A percentile compares a stretch with the other conserved stretches of the same genome.
These are phyloP conservation scores for Seiridium unicorne DNA, from an alignment of 2,329 filamentous ascomycete genomes.

Conservation along the genomic window DNA sequence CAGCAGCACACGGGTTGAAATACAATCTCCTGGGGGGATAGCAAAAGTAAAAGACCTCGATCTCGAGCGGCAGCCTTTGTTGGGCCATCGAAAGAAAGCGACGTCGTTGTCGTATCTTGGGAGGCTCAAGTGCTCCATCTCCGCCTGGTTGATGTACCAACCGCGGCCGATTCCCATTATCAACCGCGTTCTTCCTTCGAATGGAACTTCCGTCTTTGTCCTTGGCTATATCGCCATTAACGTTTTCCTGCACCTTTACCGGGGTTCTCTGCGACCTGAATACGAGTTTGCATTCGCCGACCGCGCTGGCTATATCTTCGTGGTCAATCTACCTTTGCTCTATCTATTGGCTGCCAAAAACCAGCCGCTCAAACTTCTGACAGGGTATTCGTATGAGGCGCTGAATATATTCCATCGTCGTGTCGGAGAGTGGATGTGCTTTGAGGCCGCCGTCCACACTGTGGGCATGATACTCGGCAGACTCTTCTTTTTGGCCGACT, in stretches of 20 bases:
- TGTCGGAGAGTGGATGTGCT: conserved; percentile 59
- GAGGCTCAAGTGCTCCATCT: conserved; percentile 4
- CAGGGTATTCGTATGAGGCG: conserved; percentile 64
- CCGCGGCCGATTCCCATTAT: conserved; percentile 55
- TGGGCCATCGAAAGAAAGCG: conserved; percentile 11
- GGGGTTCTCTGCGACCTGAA: conserved; percentile 42
- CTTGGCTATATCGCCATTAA: conserved; percentile 51
- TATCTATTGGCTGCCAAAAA: conserved; percentile 68
- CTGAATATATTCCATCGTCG: conserved; percentile 66
- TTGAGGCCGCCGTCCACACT: conserved; percentile 57
- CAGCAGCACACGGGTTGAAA: conserved; percentile 29
- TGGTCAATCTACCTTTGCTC: conserved; percentile 48
- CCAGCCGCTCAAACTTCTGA: conserved; percentile 59
- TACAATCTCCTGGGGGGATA: conserved; percentile 18
- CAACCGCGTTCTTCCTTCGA: conserved; percentile 56
- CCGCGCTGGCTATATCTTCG: conserved; percentile 51
- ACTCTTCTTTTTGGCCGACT: conserved; percentile 44
- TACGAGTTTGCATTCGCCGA: conserved; percentile 59
- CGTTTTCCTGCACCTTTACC: conserved; percentile 56
- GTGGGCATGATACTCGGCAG: conserved; percentile 56
- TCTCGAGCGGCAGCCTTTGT: conserved; percentile 33
- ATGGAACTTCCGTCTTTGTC: conserved; percentile 52
- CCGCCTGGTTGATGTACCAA: conserved; percentile 50
- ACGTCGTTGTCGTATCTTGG: background rate
- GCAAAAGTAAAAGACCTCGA: conserved; percentile 25